Conservation (phyloP, 1,139 yeast genomes). For the Petasospora fabianii region DNA sequence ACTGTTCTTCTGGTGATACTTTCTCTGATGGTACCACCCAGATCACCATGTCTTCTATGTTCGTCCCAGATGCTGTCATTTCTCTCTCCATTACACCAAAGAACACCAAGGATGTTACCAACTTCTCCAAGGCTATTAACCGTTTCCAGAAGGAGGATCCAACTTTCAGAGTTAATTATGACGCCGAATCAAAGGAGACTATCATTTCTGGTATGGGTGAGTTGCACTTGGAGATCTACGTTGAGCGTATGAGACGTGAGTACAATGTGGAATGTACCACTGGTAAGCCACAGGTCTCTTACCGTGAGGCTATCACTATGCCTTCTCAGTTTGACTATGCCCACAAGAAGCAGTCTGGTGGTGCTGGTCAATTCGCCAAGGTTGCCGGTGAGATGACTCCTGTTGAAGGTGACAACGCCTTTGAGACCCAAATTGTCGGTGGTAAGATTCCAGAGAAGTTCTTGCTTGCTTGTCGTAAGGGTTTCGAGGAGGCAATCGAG, state of each 20-base stretch:
- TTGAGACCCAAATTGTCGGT: constrained; percentile 87
- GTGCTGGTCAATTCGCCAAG: constrained; percentile 99
- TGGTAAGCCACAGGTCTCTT: constrained; percentile 97
- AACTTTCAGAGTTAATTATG: constrained; percentile 90
- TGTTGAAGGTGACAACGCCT: constrained; percentile 62
- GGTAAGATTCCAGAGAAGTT: constrained; percentile 96
- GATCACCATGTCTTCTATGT: constrained; percentile 95
- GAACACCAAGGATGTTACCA: constrained; percentile 72
- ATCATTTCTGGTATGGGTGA: constrained; percentile 99
- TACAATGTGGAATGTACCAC: constrained; percentile 93
- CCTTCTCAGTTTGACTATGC: constrained; percentile 85
- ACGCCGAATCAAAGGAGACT: constrained; percentile 90
- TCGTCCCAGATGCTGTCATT: constrained; percentile 96
- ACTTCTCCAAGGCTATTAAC: constrained; percentile 93
- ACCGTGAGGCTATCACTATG: constrained; percentile 84
- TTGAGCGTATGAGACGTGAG: constrained; percentile 96
- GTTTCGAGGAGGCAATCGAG: constrained; percentile 91
- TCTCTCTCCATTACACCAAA: constrained; percentile 89
- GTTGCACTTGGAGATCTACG: constrained; percentile 92
- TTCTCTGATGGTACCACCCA: constrained; percentile 78
- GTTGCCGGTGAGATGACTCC: constrained; percentile 84
- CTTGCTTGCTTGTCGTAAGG: constrained; percentile 91
- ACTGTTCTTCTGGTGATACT: constrained; percentile 99
- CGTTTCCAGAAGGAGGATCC: constrained; percentile 99
- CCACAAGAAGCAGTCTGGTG: constrained; percentile 98